Percentiles rank a stretch among this genome's conserved stretches.
Conservation (phyloP, 345 rosid species). For the Firmiana major region DNA sequence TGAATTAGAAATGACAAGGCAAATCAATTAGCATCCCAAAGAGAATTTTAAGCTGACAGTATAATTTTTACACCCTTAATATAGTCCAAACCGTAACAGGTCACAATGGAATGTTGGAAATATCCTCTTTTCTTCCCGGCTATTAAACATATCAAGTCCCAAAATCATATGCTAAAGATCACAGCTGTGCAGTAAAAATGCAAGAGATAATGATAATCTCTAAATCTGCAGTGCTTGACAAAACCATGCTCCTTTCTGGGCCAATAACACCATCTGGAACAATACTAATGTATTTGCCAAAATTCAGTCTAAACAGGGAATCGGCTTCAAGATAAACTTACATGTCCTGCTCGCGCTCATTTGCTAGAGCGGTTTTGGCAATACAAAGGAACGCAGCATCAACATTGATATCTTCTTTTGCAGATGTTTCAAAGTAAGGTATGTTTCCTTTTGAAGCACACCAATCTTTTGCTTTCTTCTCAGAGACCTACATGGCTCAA, state of each 20-base stretch:
- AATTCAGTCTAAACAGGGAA: neutral
- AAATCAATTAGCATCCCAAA: neutral
- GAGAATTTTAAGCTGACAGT: neutral
- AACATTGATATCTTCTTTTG: conserved; percentile 90
- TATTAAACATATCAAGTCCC: neutral
- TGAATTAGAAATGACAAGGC: neutral
- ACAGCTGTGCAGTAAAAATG: neutral
- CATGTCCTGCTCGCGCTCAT: conserved; percentile 87
- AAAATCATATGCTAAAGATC: neutral
- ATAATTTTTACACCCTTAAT: neutral
- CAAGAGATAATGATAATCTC: neutral
- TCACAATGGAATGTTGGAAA: neutral
- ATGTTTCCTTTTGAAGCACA: conserved; percentile 85
- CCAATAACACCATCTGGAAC: conserved; percentile 50
- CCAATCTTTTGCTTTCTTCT: conserved; percentile 98
- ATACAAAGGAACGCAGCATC: conserved; percentile 77
- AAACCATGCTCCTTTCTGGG: conserved; percentile 38
- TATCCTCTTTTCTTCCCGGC: neutral
- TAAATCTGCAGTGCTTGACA: neutral
- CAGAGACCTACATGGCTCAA: conserved; percentile 61
- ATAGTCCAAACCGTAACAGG: neutral
- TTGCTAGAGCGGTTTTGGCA: conserved; percentile 81
- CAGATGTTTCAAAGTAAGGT: conserved; percentile 91
- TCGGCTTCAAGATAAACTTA: conserved; percentile 32
- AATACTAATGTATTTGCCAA: neutral